phyloP scores from a whole-genome alignment of 257 asterid species.

The Plantago major region DNA sequence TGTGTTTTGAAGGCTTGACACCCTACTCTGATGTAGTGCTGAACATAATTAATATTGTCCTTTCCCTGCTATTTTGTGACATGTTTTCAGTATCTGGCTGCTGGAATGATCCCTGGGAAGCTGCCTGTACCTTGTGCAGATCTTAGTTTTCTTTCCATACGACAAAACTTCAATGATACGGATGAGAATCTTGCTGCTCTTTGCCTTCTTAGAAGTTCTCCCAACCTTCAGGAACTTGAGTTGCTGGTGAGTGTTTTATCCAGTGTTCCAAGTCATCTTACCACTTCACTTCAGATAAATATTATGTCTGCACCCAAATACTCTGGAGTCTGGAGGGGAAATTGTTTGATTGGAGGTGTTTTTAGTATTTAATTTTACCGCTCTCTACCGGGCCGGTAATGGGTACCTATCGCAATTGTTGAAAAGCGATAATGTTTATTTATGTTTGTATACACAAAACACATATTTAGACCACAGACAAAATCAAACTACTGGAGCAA shows the following conservation, averaged over 20 bases:
- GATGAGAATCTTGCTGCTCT: slow-evolving; percentile 79
- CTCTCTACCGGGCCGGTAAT: too few relatives aligned
- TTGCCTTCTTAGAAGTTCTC: slow-evolving; percentile 86
- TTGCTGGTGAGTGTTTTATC: slow-evolving; percentile 54
- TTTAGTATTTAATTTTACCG: too few relatives aligned
- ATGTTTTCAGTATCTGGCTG: slow-evolving; percentile 65
- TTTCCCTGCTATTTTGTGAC: slow-evolving; percentile 7
- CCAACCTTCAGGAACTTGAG: slow-evolving; percentile 92
- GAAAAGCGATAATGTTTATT: too few relatives aligned
- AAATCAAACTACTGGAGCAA: too few relatives aligned
- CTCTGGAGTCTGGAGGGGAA: too few relatives aligned
- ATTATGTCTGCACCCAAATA: too few relatives aligned
- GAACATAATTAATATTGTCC: neutral
- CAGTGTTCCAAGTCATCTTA: neutral
- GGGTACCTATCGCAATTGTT: too few relatives aligned
- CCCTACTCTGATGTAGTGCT: neutral
- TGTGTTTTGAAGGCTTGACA: slow-evolving; percentile 4
- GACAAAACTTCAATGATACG: slow-evolving; percentile 56
- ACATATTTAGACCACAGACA: too few relatives aligned
- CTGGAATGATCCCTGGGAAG: slow-evolving; percentile 72
- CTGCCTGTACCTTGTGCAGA: slow-evolving; percentile 61
- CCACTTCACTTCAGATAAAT: neutral
- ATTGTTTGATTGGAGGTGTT: too few relatives aligned
- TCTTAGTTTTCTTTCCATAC: slow-evolving; percentile 77
- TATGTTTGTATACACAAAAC: too few relatives aligned